Evolutionary conservation across 208 protist genomes (phyloP).

Genomic region (Wallacemonas rigidus): DNA sequence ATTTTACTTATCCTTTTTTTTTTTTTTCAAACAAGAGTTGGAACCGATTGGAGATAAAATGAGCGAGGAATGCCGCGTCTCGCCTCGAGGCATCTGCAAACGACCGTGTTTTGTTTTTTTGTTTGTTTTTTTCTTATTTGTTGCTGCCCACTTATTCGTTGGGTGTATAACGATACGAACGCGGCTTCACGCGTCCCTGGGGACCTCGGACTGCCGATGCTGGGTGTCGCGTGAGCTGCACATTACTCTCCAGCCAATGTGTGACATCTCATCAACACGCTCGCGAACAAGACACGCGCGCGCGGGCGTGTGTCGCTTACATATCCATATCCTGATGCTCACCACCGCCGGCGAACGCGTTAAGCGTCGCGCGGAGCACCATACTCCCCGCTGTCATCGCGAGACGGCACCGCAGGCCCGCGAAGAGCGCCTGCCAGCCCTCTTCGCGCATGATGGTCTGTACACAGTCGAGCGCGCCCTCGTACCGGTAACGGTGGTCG

Average conservation of each 20-base stretch:
- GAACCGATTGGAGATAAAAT: too few species aligned
- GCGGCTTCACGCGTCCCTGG: too few species aligned
- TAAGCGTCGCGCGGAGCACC: slow-evolving; percentile 36
- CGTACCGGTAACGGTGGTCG: slow-evolving; percentile 34
- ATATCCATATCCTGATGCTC: slow-evolving; percentile 11
- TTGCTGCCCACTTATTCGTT: neutral
- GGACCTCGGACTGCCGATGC: too few species aligned
- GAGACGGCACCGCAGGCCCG: slow-evolving; percentile 32
- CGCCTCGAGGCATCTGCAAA: neutral
- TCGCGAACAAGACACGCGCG: too few species aligned
- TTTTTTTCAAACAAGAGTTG: too few species aligned
- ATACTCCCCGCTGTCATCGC: slow-evolving; percentile 19
- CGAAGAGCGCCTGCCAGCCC: slow-evolving; percentile 73
- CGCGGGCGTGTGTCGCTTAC: neutral
- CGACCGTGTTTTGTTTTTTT: neutral
- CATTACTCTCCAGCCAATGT: too few species aligned
- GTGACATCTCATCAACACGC: too few species aligned
- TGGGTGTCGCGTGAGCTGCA: too few species aligned
- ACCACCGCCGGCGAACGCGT: slow-evolving; percentile 44
- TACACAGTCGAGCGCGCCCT: slow-evolving; percentile 61
- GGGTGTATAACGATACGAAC: too few species aligned
- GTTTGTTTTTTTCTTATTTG: slow-evolving; percentile 1
- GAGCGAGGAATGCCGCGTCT: too few species aligned
- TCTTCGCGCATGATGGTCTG: slow-evolving; percentile 71
- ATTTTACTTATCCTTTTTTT: too few species aligned